These are phyloP conservation scores for Entomortierella parvispora DNA, from an alignment of 192 early-diverging fungal genomes.

Conservation along the genomic window DNA sequence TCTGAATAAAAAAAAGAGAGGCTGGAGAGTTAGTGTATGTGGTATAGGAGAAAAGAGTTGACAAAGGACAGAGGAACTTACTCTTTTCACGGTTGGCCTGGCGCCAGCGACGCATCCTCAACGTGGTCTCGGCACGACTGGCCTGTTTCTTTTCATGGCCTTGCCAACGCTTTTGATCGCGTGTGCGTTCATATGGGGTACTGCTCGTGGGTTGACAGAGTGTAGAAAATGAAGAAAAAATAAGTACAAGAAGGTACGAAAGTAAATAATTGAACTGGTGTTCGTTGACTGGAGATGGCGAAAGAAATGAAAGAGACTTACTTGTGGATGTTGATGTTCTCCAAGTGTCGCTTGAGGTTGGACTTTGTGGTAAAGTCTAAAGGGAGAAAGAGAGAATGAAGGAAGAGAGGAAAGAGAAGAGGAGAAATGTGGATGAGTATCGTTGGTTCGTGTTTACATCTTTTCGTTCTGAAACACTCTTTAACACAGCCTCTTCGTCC, in stretches of 20 bases:
- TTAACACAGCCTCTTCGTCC: too few species aligned
- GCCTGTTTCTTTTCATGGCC: conserved; percentile 63
- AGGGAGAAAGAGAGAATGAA: too few species aligned
- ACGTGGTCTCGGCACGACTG: conserved; percentile 62
- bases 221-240: neutral
- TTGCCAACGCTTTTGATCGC: conserved; percentile 65
- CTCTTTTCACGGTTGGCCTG: conserved; percentile 62
- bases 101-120: conserved; percentile 63
- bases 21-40: conserved; percentile 58
- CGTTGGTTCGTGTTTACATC: too few species aligned
- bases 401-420: too few species aligned
- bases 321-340: too few species aligned
- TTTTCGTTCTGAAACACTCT: too few species aligned
- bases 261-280: neutral
- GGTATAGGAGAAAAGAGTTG: neutral
- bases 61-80: neutral
- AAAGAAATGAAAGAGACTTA: neutral
- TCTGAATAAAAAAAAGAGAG: conserved; percentile 32
- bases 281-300: neutral
- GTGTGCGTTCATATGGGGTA: conserved; percentile 60
- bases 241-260: neutral
- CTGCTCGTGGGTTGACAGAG: conserved; percentile 1
- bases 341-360: too few species aligned
- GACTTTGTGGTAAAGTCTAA: too few species aligned
- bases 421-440: too few species aligned